A percentile compares a stretch with the other conserved stretches of the same genome.
Conservation (phyloP, 805 yeast genomes). For the Geotrichum ghanense region DNA sequence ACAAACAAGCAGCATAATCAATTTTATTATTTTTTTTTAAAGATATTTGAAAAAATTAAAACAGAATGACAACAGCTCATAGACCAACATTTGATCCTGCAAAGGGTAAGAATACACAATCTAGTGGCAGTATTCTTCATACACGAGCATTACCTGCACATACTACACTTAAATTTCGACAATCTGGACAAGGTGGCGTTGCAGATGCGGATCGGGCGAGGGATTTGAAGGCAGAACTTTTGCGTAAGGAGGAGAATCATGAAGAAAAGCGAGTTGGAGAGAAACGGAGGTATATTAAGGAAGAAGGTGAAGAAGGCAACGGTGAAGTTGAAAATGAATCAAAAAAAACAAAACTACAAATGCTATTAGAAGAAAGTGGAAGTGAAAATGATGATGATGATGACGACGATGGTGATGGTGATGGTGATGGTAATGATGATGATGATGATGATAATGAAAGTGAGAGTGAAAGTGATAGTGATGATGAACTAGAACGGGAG, state of each 20-base stretch:
- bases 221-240: slow-evolving; percentile 18
- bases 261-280: slow-evolving; percentile 3
- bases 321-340: slow-evolving; percentile 1
- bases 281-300: slow-evolving; percentile 10
- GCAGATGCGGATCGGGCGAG: slow-evolving; percentile 18
- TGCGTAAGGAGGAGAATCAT: slow-evolving; percentile 6
- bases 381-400: slow-evolving; percentile 6
- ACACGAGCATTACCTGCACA: slow-evolving; percentile 46
- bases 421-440: slow-evolving; percentile 6
- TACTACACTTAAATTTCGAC: slow-evolving; percentile 38
- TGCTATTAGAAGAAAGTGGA: slow-evolving; percentile 10
- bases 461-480: slow-evolving; percentile 7
- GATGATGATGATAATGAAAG: slow-evolving; percentile 5
- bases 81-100: slow-evolving; percentile 60
- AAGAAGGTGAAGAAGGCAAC: slow-evolving; percentile 6
- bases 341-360: slow-evolving; percentile 12
- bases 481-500: slow-evolving; percentile 20
- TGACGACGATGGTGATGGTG: slow-evolving; percentile 7
- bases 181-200: slow-evolving; percentile 25
- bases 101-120: slow-evolving; percentile 37
- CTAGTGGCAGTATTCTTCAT: slow-evolving; percentile 38
- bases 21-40: background rate
- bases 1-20: too few relatives aligned
- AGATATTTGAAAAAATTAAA: too few relatives aligned
- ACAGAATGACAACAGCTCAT: slow-evolving; percentile 53